Percentiles rank a stretch among this genome's conserved stretches.
Evolutionary conservation across 2,329 filamentous ascomycete genomes (phyloP).

Genomic region (Aureobasidium sp.): DNA sequence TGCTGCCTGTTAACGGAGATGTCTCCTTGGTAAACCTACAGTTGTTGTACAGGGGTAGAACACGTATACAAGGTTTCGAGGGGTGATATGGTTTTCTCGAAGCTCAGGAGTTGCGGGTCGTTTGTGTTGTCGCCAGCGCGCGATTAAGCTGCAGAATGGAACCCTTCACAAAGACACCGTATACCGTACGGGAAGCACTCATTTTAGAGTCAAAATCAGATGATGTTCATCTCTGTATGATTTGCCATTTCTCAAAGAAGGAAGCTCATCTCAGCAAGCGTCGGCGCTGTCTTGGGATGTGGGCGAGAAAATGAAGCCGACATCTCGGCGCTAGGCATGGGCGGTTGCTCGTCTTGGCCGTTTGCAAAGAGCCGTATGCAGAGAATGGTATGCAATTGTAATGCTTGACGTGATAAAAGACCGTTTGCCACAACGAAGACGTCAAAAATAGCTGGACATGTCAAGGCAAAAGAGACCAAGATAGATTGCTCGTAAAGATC

Average conservation of each 20-base stretch:
- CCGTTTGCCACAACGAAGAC: background rate
- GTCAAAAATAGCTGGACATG: background rate
- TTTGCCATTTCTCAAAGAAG: background rate
- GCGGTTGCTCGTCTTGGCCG: background rate
- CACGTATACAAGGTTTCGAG: background rate
- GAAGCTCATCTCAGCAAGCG: slow-evolving; percentile 3
- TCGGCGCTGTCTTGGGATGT: background rate
- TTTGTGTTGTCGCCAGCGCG: background rate
- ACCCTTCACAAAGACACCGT: background rate
- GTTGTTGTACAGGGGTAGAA: background rate
- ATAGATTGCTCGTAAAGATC: background rate
- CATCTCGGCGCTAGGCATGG: background rate
- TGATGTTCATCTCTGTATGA: background rate
- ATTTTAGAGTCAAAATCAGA: background rate
- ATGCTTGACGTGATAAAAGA: background rate
- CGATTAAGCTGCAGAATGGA: background rate
- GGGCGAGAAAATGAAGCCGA: background rate
- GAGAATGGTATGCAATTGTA: background rate
- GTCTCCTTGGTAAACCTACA: background rate
- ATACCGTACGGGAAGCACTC: background rate
- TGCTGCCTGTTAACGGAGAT: too few species aligned
- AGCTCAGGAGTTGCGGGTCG: background rate
- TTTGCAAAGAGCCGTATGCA: background rate
- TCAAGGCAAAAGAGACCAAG: background rate
- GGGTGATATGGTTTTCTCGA: background rate